Conservation (phyloP, 2,329 filamentous ascomycete species). For the Macrophomina pseudophaseolina region DNA sequence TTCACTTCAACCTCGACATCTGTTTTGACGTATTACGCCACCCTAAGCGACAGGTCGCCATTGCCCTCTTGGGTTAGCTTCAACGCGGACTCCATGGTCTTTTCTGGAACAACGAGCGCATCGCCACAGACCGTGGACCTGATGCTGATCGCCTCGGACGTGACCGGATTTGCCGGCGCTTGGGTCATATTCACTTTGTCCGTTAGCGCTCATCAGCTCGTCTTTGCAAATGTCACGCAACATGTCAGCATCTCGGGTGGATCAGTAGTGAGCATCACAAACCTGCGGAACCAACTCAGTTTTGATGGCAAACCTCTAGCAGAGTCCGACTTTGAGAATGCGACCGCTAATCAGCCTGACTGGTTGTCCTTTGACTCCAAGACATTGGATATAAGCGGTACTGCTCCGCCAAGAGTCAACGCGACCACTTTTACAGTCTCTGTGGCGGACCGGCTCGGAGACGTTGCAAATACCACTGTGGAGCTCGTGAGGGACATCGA, state of each 20-base stretch:
- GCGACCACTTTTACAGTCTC: slow-evolving; percentile 67
- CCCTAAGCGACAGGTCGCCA: slow-evolving; percentile 77
- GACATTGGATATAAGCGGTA: slow-evolving; percentile 69
- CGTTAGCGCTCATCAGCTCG: slow-evolving; percentile 72
- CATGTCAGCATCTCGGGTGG: slow-evolving; percentile 42
- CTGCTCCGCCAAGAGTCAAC: slow-evolving; percentile 62
- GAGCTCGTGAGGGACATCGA: slow-evolving; percentile 48
- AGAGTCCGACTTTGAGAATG: slow-evolving; percentile 56
- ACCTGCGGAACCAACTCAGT: slow-evolving; percentile 40
- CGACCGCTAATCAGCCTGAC: slow-evolving; percentile 62
- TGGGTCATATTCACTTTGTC: slow-evolving; percentile 71
- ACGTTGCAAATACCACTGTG: slow-evolving; percentile 64
- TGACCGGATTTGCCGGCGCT: slow-evolving; percentile 74
- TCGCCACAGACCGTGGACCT: slow-evolving; percentile 76
- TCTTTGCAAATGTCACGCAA: slow-evolving; percentile 59
- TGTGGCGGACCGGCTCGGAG: slow-evolving; percentile 63
- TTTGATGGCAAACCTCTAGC: slow-evolving; percentile 50
- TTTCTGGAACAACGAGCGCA: slow-evolving; percentile 71
- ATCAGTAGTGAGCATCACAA: slow-evolving; percentile 36
- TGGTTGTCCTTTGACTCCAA: slow-evolving; percentile 72
- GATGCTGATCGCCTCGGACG: slow-evolving; percentile 76
- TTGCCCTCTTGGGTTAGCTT: slow-evolving; percentile 87
- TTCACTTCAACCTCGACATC: slow-evolving; percentile 62
- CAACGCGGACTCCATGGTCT: slow-evolving; percentile 65
- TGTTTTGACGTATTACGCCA: slow-evolving; percentile 74